Evolutionary conservation across 345 rosid genomes (phyloP).

Genomic region (Gossypium ekmanianum): DNA sequence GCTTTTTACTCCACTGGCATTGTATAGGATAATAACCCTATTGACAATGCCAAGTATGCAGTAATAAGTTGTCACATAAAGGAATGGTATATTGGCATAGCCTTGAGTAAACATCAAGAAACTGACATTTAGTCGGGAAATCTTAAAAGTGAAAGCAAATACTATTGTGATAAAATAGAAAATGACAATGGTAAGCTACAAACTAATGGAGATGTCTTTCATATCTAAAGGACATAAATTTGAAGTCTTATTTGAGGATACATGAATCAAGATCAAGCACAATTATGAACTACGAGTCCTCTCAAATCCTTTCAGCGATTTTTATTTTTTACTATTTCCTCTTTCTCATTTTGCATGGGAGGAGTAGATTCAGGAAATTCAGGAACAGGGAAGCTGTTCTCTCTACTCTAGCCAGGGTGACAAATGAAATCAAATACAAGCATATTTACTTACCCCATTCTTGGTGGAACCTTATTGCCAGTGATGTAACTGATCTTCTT

Average conservation of each 20-base stretch:
- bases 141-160: background rate
- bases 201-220: background rate
- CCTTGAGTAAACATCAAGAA: background rate
- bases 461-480: conserved; percentile 65
- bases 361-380: background rate
- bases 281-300: background rate
- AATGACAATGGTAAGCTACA: background rate
- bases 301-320: background rate
- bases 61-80: background rate
- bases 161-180: background rate
- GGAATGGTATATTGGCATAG: background rate
- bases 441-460: conserved; percentile 61
- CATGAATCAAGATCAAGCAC: background rate
- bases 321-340: background rate
- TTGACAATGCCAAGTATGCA: background rate
- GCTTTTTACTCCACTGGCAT: too few relatives aligned
- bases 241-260: background rate
- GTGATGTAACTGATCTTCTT: conserved; percentile 58
- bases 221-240: background rate
- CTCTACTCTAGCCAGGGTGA: background rate
- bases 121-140: background rate
- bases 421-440: background rate
- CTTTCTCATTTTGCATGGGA: background rate
- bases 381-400: background rate
- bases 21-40: background rate